These are phyloP conservation scores for Lecanosticta acicola DNA, from an alignment of 2,329 filamentous ascomycete genomes.

Conservation along the genomic window DNA sequence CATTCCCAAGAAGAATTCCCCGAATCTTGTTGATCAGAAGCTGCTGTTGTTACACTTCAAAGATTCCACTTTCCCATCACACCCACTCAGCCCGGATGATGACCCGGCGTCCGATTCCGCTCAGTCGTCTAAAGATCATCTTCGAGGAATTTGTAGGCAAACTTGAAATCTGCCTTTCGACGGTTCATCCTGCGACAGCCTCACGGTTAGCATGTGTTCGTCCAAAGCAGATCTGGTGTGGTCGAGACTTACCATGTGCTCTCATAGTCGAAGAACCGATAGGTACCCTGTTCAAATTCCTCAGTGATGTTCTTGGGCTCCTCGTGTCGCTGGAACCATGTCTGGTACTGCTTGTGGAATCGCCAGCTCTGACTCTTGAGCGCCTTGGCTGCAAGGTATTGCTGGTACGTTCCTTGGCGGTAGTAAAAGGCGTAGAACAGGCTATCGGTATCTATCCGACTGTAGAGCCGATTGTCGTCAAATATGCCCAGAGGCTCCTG, in stretches of 20 bases:
- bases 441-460: constrained; percentile 87
- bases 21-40: neutral
- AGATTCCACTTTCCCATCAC: neutral
- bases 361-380: constrained; percentile 97
- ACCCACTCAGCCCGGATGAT: neutral
- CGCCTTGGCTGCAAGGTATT: constrained; percentile 93
- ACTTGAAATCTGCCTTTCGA: constrained; percentile 95
- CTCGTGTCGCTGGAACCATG: constrained; percentile 97
- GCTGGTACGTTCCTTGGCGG: constrained; percentile 90
- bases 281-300: constrained; percentile 97
- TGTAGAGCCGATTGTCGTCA: constrained; percentile 82
- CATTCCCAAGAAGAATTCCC: neutral
- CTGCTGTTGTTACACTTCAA: constrained; percentile 17
- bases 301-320: constrained; percentile 98
- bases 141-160: constrained; percentile 95
- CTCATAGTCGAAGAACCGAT: constrained; percentile 99
- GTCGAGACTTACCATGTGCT: constrained; percentile 76
- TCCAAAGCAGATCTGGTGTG: constrained; percentile 1
- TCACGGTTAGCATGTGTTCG: constrained; percentile 12
- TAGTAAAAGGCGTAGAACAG: constrained; percentile 99
- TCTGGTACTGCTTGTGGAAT: constrained; percentile 99
- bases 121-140: constrained; percentile 50
- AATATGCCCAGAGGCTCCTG: constrained; percentile 89
- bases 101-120: neutral
- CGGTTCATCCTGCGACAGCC: constrained; percentile 81